These are phyloP conservation scores for Neofusicoccum kwambonambiense DNA, from an alignment of 2,329 filamentous ascomycete species.

Conservation along the genomic window DNA sequence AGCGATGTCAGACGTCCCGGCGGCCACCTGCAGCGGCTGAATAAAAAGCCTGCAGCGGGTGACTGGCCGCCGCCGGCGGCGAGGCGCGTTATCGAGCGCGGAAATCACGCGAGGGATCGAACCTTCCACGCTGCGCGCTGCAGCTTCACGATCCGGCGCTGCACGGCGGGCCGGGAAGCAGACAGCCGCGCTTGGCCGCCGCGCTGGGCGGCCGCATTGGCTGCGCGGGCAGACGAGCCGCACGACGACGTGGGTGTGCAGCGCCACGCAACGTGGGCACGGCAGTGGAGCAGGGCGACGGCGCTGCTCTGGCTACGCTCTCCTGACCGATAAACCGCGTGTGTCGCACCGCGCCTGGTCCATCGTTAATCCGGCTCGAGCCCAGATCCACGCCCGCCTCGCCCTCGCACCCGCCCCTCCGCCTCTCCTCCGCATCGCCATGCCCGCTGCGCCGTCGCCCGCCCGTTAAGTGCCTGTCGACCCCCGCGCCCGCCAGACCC, in stretches of 20 bases:
- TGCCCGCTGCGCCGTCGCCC: slow-evolving; percentile 30
- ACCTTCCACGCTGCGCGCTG: background rate
- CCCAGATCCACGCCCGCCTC: background rate
- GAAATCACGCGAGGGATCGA: slow-evolving; percentile 4
- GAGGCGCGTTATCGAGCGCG: too few species aligned
- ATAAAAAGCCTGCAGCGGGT: background rate
- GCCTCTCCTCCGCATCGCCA: background rate
- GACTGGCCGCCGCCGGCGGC: too few species aligned
- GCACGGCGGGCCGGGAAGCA: background rate
- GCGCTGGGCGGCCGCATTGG: background rate
- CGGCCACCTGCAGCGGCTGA: background rate
- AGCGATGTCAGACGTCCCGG: background rate
- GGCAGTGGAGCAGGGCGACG: background rate
- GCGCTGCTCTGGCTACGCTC: background rate
- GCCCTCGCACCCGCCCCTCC: too few species aligned
- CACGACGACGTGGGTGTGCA: background rate
- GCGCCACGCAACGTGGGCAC: background rate
- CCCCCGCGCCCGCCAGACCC: background rate
- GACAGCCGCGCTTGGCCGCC: background rate
- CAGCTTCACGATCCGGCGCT: background rate
- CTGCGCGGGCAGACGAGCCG: too few species aligned
- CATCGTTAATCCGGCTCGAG: background rate
- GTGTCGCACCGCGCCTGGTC: background rate
- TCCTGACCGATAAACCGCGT: slow-evolving; percentile 8
- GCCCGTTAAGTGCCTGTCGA: slow-evolving; percentile 21